Evolutionary conservation across 179 eudicot genomes (phyloP).

Genomic region (Spergularia azorica): DNA sequence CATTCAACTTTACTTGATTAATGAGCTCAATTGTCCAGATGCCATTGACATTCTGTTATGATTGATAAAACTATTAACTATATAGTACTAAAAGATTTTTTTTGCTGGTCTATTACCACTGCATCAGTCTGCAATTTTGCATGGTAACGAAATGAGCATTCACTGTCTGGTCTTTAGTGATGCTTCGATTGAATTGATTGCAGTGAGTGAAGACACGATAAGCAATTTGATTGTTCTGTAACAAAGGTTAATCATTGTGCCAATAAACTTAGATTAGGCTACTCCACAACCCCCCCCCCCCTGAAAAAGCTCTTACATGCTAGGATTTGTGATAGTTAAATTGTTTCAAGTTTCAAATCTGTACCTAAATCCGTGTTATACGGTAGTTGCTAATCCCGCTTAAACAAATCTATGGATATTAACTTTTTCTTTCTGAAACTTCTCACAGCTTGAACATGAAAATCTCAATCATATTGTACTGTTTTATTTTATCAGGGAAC

Average conservation of each 20-base stretch:
- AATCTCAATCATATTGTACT: neutral
- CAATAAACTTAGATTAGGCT: neutral
- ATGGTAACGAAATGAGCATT: too few relatives aligned
- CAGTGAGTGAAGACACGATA: neutral
- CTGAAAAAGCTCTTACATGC: too few relatives aligned
- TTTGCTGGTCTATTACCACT: too few relatives aligned
- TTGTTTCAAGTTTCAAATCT: neutral
- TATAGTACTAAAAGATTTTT: too few relatives aligned
- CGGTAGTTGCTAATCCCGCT: neutral
- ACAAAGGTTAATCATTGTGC: neutral
- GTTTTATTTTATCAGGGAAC: constrained; percentile 1
- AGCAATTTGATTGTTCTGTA: neutral
- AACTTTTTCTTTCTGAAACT: constrained; percentile 2
- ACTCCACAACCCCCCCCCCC: too few relatives aligned
- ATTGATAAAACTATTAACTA: too few relatives aligned
- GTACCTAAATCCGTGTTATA: neutral
- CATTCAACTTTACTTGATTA: too few relatives aligned
- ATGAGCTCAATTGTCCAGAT: too few relatives aligned
- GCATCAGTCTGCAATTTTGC: too few relatives aligned
- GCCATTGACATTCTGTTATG: too few relatives aligned
- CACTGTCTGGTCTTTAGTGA: too few relatives aligned
- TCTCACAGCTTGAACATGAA: neutral
- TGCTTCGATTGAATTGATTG: too few relatives aligned
- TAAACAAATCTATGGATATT: neutral
- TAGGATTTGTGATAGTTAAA: neutral